Evolutionary conservation across 768 basidiomycete genomes (phyloP).

Genomic region (Kwoniella botswanensis): DNA sequence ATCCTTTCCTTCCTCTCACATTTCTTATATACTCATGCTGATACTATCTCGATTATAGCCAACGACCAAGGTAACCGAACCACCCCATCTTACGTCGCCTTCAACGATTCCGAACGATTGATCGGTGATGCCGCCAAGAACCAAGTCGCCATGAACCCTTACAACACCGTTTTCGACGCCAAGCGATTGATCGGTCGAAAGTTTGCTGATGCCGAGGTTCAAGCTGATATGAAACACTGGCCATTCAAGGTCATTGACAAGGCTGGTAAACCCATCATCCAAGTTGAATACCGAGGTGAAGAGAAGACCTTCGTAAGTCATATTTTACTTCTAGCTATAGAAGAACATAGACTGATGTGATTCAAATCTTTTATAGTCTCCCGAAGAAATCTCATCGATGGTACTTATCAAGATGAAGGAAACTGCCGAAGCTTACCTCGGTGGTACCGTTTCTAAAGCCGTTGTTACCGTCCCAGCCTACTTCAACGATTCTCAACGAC

Average conservation of each 20-base stretch:
- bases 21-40: background rate
- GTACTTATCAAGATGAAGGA: slow-evolving; percentile 98
- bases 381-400: slow-evolving; percentile 96
- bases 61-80: slow-evolving; percentile 75
- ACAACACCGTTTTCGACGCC: slow-evolving; percentile 95
- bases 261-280: slow-evolving; percentile 77
- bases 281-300: slow-evolving; percentile 78
- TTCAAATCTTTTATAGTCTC: slow-evolving; percentile 64
- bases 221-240: slow-evolving; percentile 64
- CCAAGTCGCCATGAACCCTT: slow-evolving; percentile 93
- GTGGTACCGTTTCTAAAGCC: slow-evolving; percentile 93
- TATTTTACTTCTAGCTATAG: background rate
- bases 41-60: slow-evolving; percentile 38
- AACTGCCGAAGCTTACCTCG: slow-evolving; percentile 97
- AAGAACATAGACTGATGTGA: slow-evolving; percentile 21
- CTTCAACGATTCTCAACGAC: slow-evolving; percentile 99
- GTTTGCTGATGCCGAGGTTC: slow-evolving; percentile 62
- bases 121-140: slow-evolving; percentile 99
- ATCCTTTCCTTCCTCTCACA: background rate
- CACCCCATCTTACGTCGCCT: slow-evolving; percentile 93
- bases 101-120: slow-evolving; percentile 92
- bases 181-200: slow-evolving; percentile 89
- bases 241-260: slow-evolving; percentile 78
- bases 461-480: slow-evolving; percentile 98
- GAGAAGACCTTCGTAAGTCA: slow-evolving; percentile 77